Conservation (phyloP, 1,284 basidiomycete species). For the Cutaneotrichosporon sp. region DNA sequence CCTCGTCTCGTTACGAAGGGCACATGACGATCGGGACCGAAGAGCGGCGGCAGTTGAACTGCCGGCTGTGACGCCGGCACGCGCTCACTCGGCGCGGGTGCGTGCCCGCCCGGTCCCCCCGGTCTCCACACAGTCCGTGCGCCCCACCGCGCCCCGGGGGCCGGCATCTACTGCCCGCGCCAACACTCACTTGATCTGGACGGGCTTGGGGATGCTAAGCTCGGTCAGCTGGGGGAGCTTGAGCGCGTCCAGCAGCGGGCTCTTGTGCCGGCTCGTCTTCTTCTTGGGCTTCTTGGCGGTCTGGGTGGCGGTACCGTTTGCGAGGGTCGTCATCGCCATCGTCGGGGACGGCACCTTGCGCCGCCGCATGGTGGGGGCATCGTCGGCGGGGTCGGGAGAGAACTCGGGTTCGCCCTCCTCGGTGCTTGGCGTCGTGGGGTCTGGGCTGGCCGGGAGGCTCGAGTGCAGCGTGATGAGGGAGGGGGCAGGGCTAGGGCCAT, state of each 20-base stretch:
- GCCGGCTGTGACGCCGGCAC: too few species aligned
- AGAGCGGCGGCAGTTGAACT: background rate
- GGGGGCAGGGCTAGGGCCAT: slow-evolving; percentile 5
- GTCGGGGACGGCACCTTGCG: background rate
- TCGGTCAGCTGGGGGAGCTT: slow-evolving; percentile 31
- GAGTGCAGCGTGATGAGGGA: slow-evolving; percentile 11
- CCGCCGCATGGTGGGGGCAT: slow-evolving; percentile 2
- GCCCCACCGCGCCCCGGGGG: background rate
- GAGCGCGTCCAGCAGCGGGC: slow-evolving; percentile 25
- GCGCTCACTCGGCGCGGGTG: background rate
- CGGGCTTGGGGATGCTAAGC: slow-evolving; percentile 28
- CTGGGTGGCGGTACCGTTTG: background rate
- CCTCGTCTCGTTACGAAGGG: background rate
- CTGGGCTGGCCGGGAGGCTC: background rate
- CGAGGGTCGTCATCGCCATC: background rate
- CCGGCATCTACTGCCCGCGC: background rate
- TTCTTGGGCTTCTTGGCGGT: background rate
- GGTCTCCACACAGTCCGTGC: background rate
- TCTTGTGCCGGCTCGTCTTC: slow-evolving; percentile 14
- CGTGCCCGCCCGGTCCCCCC: background rate
- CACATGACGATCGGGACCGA: too few species aligned
- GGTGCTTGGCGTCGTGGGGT: slow-evolving; percentile 4
- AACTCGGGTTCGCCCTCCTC: slow-evolving; percentile 3
- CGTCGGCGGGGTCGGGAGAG: background rate
- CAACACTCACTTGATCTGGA: slow-evolving; percentile 34